Evolutionary conservation across 2,329 filamentous ascomycete species (phyloP).

Genomic region (Penicillium sp.): DNA sequence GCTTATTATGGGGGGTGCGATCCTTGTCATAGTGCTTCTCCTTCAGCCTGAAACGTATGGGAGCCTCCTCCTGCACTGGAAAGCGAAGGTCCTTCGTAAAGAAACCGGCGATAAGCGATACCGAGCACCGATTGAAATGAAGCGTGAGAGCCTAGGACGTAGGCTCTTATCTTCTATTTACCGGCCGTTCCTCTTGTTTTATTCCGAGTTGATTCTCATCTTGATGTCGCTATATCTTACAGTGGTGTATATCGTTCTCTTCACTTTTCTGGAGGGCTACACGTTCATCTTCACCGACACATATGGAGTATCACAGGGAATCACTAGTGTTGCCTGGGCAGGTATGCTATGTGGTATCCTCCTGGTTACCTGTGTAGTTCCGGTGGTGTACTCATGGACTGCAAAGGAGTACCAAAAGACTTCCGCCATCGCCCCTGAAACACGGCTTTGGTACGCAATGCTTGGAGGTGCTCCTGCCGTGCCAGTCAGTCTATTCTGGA

Average conservation of each 20-base stretch:
- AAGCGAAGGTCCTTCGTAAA: constrained; percentile 43
- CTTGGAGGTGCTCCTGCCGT: constrained; percentile 53
- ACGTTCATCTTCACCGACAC: constrained; percentile 56
- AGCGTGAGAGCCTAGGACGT: constrained; percentile 45
- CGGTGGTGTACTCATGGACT: constrained; percentile 52
- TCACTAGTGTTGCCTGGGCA: constrained; percentile 53
- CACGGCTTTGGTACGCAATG: constrained; percentile 58
- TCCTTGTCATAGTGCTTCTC: constrained; percentile 43
- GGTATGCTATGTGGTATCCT: constrained; percentile 49
- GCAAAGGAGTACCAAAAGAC: constrained; percentile 44
- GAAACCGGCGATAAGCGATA: constrained; percentile 52
- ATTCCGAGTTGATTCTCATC: constrained; percentile 44
- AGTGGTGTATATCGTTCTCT: constrained; percentile 33
- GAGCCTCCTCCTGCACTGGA: constrained; percentile 50
- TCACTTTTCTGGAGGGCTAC: constrained; percentile 47
- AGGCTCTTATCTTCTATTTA: constrained; percentile 37
- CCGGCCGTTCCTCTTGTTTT: constrained; percentile 52
- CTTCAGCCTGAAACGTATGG: constrained; percentile 53
- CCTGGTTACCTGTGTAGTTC: constrained; percentile 43
- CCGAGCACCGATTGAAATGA: constrained; percentile 45
- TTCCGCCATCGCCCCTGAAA: constrained; percentile 48
- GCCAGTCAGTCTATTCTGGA: constrained; percentile 61
- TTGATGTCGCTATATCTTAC: constrained; percentile 33
- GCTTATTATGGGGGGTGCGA: constrained; percentile 41
- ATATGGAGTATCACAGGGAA: constrained; percentile 50